A percentile compares a stretch with the other conserved stretches of the same genome.
phyloP scores from a whole-genome alignment of 2,329 filamentous ascomycete genomes.

The Gnomoniopsis smithogilvyi region DNA sequence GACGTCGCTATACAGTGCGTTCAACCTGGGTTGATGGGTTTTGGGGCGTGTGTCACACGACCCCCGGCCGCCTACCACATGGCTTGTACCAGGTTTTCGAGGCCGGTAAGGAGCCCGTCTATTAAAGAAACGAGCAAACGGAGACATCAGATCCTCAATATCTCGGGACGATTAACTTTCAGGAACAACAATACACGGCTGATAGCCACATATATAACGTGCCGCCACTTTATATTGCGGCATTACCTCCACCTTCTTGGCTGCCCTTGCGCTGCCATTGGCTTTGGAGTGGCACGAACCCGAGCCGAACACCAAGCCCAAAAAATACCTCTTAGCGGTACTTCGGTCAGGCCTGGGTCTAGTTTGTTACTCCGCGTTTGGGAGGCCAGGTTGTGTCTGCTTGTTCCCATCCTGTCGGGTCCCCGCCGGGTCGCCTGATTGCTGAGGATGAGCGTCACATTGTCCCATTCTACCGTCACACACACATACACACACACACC shows the following conservation, averaged over 20 bases:
- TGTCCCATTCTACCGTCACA: not conserved
- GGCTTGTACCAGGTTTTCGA: slow-evolving; percentile 8
- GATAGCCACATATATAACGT: not conserved
- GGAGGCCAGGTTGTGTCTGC: not conserved
- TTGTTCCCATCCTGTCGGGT: not conserved
- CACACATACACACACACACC: too few relatives aligned
- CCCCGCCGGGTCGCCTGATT: too few relatives aligned
- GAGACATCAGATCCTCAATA: not conserved
- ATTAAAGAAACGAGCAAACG: too few relatives aligned
- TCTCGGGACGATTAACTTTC: not conserved
- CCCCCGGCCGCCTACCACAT: slow-evolving; percentile 10
- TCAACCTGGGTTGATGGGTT: not conserved
- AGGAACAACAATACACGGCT: not conserved
- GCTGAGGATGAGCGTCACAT: not conserved
- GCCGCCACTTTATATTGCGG: not conserved
- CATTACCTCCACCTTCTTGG: not conserved
- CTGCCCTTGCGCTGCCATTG: not conserved
- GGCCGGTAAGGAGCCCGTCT: not conserved
- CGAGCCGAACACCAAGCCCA: too few relatives aligned
- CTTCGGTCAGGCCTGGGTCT: not conserved
- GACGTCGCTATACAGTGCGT: slow-evolving; percentile 6
- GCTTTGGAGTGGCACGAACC: not conserved
- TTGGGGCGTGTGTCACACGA: not conserved
- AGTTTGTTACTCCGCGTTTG: not conserved
- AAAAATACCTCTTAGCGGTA: too few relatives aligned